These are phyloP conservation scores for Monosporascus sp. DNA, from an alignment of 2,329 filamentous ascomycete genomes.

Conservation along the genomic window DNA sequence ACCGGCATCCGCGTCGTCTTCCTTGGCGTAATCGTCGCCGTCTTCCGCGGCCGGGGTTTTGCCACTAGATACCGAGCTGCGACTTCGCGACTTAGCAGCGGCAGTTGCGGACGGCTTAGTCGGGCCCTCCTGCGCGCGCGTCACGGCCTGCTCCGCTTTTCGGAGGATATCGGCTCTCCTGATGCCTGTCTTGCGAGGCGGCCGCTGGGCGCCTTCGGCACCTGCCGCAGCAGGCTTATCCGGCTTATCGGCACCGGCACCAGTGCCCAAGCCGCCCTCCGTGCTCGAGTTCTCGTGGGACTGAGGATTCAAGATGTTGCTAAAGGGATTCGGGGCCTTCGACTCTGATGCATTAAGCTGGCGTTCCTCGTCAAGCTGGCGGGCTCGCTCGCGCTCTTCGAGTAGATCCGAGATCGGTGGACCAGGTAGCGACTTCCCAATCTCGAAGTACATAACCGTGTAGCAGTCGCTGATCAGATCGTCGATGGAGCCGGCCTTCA, in stretches of 20 bases:
- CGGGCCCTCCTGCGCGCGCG: conserved; percentile 44
- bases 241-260: background rate
- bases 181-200: conserved; percentile 41
- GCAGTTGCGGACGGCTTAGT: conserved; percentile 26
- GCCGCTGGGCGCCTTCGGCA: conserved; percentile 33
- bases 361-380: conserved; percentile 26
- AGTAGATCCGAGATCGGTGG: conserved; percentile 42
- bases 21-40: conserved; percentile 18
- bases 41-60: conserved; percentile 36
- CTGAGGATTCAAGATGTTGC: conserved; percentile 38
- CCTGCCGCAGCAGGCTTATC: conserved; percentile 26
- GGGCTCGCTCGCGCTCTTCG: conserved; percentile 39
- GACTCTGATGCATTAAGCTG: conserved; percentile 27
- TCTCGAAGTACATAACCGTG: conserved; percentile 65
- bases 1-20: conserved; percentile 11
- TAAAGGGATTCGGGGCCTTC: conserved; percentile 33
- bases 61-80: conserved; percentile 48
- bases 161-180: conserved; percentile 55
- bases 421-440: conserved; percentile 56
- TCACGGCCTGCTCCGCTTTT: conserved; percentile 56
- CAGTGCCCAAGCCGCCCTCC: conserved; percentile 24
- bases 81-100: conserved; percentile 42
- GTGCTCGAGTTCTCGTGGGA: conserved; percentile 34
- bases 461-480: conserved; percentile 93
- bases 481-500: conserved; percentile 82